A percentile compares a stretch with the other conserved stretches of the same genome.
These are phyloP conservation scores for Botrytis medusae DNA, from an alignment of 2,329 filamentous ascomycete species.

Conservation along the genomic window DNA sequence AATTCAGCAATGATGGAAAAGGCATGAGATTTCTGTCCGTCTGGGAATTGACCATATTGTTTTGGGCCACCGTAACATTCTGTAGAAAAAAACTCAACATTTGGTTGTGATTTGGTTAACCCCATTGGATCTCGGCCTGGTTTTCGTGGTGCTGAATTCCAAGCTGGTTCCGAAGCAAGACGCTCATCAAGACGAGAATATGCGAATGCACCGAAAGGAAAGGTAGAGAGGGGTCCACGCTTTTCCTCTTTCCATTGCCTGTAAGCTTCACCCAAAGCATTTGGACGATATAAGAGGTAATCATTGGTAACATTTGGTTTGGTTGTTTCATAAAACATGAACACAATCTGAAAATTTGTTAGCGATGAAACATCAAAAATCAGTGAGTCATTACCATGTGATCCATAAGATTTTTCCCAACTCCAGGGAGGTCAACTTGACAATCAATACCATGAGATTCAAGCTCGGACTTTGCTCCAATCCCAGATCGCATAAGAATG, in stretches of 20 bases:
- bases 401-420: slow-evolving; percentile 62
- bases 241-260: slow-evolving; percentile 58
- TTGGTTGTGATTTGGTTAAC: slow-evolving; percentile 55
- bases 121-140: slow-evolving; percentile 63
- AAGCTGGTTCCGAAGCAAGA: slow-evolving; percentile 53
- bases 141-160: slow-evolving; percentile 50
- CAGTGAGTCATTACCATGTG: slow-evolving; percentile 45
- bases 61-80: slow-evolving; percentile 62
- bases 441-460: slow-evolving; percentile 49
- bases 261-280: slow-evolving; percentile 52
- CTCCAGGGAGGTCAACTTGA: slow-evolving; percentile 58
- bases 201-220: slow-evolving; percentile 63
- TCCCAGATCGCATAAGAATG: slow-evolving; percentile 48
- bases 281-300: slow-evolving; percentile 54
- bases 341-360: slow-evolving; percentile 46
- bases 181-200: slow-evolving; percentile 62
- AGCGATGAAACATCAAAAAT: neutral
- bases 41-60: slow-evolving; percentile 54
- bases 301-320: slow-evolving; percentile 55
- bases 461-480: slow-evolving; percentile 46
- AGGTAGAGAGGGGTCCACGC: slow-evolving; percentile 57
- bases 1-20: slow-evolving; percentile 60
- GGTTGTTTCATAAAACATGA: slow-evolving; percentile 61
- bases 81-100: slow-evolving; percentile 62
- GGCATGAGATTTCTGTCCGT: slow-evolving; percentile 50